Evolutionary conservation across 352 stramenopile genomes (phyloP), one percentile per base, ranked within the genome.

Genomic region (Globisporangium iwayamae): DNA sequence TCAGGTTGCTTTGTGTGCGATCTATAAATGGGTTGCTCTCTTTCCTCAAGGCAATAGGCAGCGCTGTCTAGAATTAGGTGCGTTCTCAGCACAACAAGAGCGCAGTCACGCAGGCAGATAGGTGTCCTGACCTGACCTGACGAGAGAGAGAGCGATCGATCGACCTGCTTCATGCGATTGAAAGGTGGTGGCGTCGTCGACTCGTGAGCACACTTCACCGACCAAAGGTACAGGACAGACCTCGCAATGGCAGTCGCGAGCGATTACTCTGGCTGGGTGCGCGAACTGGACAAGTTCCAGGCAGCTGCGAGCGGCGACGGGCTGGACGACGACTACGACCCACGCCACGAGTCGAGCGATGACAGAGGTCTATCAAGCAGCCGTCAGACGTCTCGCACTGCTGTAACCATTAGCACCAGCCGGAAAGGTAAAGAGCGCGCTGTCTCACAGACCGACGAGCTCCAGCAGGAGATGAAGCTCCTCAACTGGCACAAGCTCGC

Each of bases 401-500:
- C 43, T 14, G 13, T 58, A 0, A 10, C 55, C 13, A 53, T 63
- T 28, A 50, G 28, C 6, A 65, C 56, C 46, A 62, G 20, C 4
- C 20, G 56, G 5, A 69, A 69, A 69, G 25, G 16, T 1, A 69
- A 65, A 18, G 45, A 54, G 41, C 63, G 63, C 8, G 56, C 65
- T 25, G 63, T 69, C 14, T 83, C 75, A 14, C 80, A 94, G 60
- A 62, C 96, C 0, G 79, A 97, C n/a, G 87, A 97, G 51, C 68
- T 91, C 11, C 77, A 93, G 66, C 81, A 93, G 68, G 93, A 98
- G 68, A 94, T 98, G 78, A 97, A 98, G 75, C 73, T 98, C 47
- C 81, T 98, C 51, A 91, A 96, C 55, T 98, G 93, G 93, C 93
- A 98, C 76, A 98, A 98, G 65, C 85, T 98, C 22, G 91, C 91